Base-by-base conservation (phyloP, 2,329 filamentous ascomycete genomes). In the Penicillium italicum region DNA sequence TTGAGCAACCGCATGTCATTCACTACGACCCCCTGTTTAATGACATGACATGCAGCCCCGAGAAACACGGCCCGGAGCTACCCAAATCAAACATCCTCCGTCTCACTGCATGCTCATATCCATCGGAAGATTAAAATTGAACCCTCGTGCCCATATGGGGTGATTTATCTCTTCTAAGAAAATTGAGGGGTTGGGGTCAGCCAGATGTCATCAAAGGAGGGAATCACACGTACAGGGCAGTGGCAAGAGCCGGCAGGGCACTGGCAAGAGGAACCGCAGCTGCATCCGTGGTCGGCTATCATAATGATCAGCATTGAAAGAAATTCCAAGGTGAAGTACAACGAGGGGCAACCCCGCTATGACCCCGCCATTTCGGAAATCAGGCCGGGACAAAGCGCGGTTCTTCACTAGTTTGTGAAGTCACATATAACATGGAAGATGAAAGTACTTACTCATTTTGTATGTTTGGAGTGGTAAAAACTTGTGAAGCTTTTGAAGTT, bases 201-300 rank as follows among this genome's bases (percentile, higher is more conserved):
- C 62, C 48, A 61, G 55, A 41, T 41, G 22, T 49, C 38, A 38
- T 31, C 14, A 12, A 56, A 22, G 44, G 33, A 16, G 34, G 30
- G 24, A 9, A 44, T 38, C 47, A n/a, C 46, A 69, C 70, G 53
- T 71, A 74, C 72, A 34, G 70, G 70, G 72, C 73, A 75, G 56
- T 73, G 62, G 72, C 73, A 75, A 41, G 61, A 53, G 63, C 73
- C 73, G 62, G 72, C 65, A 62, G 73, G 73, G 69, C 73, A 74
- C 63, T 71, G 66, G 72, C 73, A 76, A 57, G 72, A 72, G 64
- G 67, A 55, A 60, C 74, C 74, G 65, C 73, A 75, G 68, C 66
- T 71, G 69, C 73, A 76, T 59, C 63, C 66, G 72, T 74, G 72
- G 56, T 71, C 71, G 60, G 62, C 64, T 71, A 50, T 59, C 16